phyloP scores from a whole-genome alignment of 2,329 filamentous ascomycete species.

The Penicillium glabrum region DNA sequence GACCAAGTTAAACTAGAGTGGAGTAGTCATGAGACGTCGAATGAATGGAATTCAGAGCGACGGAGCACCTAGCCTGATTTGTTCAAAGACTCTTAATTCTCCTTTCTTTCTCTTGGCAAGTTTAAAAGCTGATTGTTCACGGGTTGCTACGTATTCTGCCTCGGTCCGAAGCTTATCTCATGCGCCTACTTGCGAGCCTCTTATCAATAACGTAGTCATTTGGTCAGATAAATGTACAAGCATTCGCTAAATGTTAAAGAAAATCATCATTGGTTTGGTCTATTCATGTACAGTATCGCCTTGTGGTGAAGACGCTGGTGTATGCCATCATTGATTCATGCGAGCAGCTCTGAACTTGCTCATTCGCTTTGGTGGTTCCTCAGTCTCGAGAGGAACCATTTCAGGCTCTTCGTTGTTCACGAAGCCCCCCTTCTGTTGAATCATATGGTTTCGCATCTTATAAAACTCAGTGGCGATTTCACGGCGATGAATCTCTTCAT shows the following conservation, averaged over 20 bases:
- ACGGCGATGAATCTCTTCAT: conserved; percentile 69
- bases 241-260: background rate
- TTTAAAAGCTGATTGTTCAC: no score
- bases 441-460: conserved; percentile 75
- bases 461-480: conserved; percentile 84
- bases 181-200: no score
- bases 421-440: conserved; percentile 81
- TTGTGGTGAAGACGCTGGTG: background rate
- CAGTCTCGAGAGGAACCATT: conserved; percentile 66
- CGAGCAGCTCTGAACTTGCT: conserved; percentile 51
- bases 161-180: no score
- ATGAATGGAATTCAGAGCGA: no score
- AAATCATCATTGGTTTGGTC: background rate
- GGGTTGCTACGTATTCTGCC: no score
- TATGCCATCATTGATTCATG: conserved; percentile 25
- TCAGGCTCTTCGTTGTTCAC: conserved; percentile 67
- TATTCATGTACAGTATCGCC: background rate
- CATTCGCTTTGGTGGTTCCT: conserved; percentile 49
- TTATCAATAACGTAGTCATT: no score
- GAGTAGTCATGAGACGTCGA: no score
- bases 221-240: no score
- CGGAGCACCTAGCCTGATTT: no score
- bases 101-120: no score
- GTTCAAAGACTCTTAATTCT: no score
- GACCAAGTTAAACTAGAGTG: no score